A percentile compares a stretch with the other conserved stretches of the same genome.
These are phyloP conservation scores for Fusarium proliferatum DNA, from an alignment of 2,329 filamentous ascomycete genomes.

Conservation along the genomic window DNA sequence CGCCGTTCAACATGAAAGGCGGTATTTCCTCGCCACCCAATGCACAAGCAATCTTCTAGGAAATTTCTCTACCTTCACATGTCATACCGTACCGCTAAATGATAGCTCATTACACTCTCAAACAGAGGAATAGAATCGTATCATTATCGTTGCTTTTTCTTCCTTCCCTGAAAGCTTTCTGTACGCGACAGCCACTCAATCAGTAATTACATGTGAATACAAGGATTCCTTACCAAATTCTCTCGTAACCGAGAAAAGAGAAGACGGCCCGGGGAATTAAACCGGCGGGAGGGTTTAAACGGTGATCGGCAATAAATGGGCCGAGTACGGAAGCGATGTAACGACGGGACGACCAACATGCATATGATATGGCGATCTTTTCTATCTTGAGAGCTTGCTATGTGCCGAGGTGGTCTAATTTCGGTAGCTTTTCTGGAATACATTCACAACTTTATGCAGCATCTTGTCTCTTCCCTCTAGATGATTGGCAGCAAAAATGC, in stretches of 20 bases:
- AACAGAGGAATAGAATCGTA: neutral
- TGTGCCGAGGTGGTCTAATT: conserved; percentile 1
- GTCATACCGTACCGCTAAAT: neutral
- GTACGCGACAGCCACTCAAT: neutral
- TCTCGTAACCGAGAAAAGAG: neutral
- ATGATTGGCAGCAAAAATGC: neutral
- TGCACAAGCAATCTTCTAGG: conserved; percentile 30
- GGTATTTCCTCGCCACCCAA: conserved; percentile 29
- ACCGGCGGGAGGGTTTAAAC: neutral
- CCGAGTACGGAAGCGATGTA: conserved; percentile 1
- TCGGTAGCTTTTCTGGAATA: neutral
- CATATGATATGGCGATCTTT: neutral
- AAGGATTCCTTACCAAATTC: neutral
- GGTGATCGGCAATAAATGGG: neutral
- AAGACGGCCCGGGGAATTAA: neutral
- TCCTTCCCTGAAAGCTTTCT: neutral
- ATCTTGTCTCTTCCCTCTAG: neutral
- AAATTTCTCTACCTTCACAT: neutral
- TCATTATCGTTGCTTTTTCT: neutral
- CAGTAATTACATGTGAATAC: neutral
- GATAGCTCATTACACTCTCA: neutral
- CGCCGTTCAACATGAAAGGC: conserved; percentile 54
- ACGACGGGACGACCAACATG: neutral
- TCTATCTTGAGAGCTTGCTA: neutral
- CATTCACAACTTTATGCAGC: neutral